These are phyloP conservation scores for Penicillium sp. DNA, from an alignment of 2,329 filamentous ascomycete genomes.

Conservation along the genomic window DNA sequence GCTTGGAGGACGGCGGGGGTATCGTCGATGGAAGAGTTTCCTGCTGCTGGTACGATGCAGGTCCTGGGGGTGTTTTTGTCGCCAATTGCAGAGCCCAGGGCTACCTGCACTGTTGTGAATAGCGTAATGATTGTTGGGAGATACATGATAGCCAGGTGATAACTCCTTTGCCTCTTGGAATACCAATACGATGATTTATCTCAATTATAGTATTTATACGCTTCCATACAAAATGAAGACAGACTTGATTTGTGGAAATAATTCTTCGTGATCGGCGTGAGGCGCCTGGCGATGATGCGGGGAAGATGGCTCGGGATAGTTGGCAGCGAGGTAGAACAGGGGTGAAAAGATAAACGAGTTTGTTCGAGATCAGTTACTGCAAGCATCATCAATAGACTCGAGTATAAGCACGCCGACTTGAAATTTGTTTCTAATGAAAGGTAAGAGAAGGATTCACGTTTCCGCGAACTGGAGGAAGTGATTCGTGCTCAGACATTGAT, in stretches of 20 bases:
- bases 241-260: constrained; percentile 1
- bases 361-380: neutral
- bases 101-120: too few relatives aligned
- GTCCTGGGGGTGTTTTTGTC: neutral
- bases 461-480: too few relatives aligned
- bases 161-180: too few relatives aligned
- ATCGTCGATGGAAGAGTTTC: constrained; percentile 43
- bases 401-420: neutral
- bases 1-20: constrained; percentile 55
- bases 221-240: neutral
- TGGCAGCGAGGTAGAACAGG: neutral
- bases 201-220: neutral
- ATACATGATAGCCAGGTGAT: too few relatives aligned
- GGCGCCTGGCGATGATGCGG: neutral
- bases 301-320: neutral
- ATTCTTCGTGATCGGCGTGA: neutral
- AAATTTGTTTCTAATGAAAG: too few relatives aligned
- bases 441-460: too few relatives aligned
- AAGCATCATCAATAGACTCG: neutral
- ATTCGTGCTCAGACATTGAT: too few relatives aligned
- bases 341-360: neutral
- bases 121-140: too few relatives aligned
- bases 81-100: too few relatives aligned
- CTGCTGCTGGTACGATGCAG: neutral
- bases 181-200: too few relatives aligned